Percentiles rank a stretch among this genome's conserved stretches.
Evolutionary conservation across 768 basidiomycete species (phyloP).

Genomic region (Lentinula raphanica): DNA sequence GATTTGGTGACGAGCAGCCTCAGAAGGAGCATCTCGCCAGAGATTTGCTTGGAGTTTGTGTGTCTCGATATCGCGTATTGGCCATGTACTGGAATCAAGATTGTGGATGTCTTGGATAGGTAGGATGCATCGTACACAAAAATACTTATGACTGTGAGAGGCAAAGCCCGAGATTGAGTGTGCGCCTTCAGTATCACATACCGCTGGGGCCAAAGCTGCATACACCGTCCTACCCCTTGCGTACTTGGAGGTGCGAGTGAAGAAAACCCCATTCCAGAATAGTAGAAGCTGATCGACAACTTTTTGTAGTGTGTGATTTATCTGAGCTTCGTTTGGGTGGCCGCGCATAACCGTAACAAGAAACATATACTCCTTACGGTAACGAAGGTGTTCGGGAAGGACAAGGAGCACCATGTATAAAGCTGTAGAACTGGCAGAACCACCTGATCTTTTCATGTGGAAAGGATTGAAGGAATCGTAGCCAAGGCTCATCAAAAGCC

Average conservation of each 20-base stretch:
- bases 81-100: conserved; percentile 13
- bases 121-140: neutral
- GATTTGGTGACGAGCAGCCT: neutral
- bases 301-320: conserved; percentile 29
- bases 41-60: conserved; percentile 10
- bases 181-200: conserved; percentile 29
- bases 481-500: conserved; percentile 9
- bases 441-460: conserved; percentile 3
- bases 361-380: conserved; percentile 34
- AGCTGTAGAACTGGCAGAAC: conserved; percentile 9
- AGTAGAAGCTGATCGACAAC: conserved; percentile 30
- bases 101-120: conserved; percentile 13
- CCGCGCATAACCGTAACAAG: conserved; percentile 38
- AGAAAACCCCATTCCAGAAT: conserved; percentile 30
- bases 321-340: conserved; percentile 24
- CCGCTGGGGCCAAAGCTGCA: conserved; percentile 25
- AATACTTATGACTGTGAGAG: neutral
- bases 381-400: conserved; percentile 27
- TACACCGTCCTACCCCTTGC: conserved; percentile 20
- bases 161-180: conserved; percentile 22
- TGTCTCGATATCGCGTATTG: conserved; percentile 6
- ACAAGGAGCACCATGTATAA: conserved; percentile 27
- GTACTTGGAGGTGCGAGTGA: too few species aligned
- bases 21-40: conserved; percentile 15
- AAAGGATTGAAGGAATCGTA: conserved; percentile 13